Base-by-base conservation (phyloP, 352 stramenopile species). In the Discostella stelligera region DNA sequence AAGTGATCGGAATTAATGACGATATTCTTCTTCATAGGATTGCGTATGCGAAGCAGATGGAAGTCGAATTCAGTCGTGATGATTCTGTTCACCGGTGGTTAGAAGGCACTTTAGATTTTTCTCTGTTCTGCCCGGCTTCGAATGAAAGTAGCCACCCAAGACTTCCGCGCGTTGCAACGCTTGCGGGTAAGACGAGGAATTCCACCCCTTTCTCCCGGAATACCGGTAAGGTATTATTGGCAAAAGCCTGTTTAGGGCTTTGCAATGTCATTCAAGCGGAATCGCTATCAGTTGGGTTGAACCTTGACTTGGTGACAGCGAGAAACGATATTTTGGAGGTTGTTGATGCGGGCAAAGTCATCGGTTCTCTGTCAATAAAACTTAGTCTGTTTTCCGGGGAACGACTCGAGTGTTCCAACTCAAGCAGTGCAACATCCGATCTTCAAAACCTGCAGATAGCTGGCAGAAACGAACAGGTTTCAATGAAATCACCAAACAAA, bases 241-340 rank as follows among this genome's bases (percentile, higher is more conserved):
- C 44, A 6, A 39, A 66, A 62, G 55, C 68, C 60, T 23, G n/a
- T 53, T 46, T 68, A 16, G 68, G 59, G 46, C 58, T 82, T 46
- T 53, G 67, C 8, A 62, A 74, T 58, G 20, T 82, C 8, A 49
- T 77, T 61, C 55, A 67, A 50, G 71, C 67, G 1, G 64, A 72
- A n/a, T 16, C 27, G 20, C 48, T 71, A 2, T 30, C 56, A 54
- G n/a, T 50, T 23, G 50, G 39, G 21, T 11, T 39, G 3, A 73
- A 54, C 58, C 32, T 81, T 41, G 60, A 81, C 39, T 55, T 81
- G 50, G 6, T 63, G 68, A 18, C 46, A 32, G 50, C 56, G 32
- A 68, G 27, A 37, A 27, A 62, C 21, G 58, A 56, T 11, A 16
- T 64, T 32, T 37, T 62, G 18, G n/a, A 60, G 48, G 14, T 44